Percentiles rank a stretch among this genome's conserved stretches.
phyloP scores from a whole-genome alignment of 1,284 basidiomycete genomes.

The Wallemia mellicola region DNA sequence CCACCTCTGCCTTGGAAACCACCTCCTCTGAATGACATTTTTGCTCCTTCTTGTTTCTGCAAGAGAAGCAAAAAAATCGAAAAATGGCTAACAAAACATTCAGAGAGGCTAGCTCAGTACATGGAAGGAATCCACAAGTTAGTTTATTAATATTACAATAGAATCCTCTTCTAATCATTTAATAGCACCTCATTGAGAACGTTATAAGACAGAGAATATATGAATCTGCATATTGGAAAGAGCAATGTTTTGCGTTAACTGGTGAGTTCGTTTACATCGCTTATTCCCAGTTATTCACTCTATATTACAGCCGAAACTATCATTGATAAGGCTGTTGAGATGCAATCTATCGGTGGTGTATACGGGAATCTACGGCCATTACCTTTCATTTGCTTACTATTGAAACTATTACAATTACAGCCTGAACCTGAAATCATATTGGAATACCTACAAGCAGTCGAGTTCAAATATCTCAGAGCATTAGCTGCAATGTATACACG shows the following conservation, averaged over 20 bases:
- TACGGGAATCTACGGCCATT: slow-evolving; percentile 77
- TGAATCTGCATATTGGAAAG: slow-evolving; percentile 87
- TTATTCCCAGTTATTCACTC: background rate
- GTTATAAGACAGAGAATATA: slow-evolving; percentile 88
- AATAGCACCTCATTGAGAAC: slow-evolving; percentile 76
- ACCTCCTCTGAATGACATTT: slow-evolving; percentile 4
- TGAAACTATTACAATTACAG: slow-evolving; percentile 87
- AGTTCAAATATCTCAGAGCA: slow-evolving; percentile 95
- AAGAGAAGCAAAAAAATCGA: background rate
- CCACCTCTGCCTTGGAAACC: slow-evolving; percentile 6
- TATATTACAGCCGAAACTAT: slow-evolving; percentile 40
- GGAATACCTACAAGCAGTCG: slow-evolving; percentile 77
- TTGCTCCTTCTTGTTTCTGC: background rate
- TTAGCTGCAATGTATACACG: slow-evolving; percentile 81
- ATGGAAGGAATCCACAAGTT: slow-evolving; percentile 81
- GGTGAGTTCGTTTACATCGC: slow-evolving; percentile 21
- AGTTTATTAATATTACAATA: slow-evolving; percentile 4
- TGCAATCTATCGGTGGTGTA: slow-evolving; percentile 65
- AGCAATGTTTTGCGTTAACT: slow-evolving; percentile 73
- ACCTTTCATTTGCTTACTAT: slow-evolving; percentile 60
- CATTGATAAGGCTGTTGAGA: slow-evolving; percentile 66
- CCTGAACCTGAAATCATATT: slow-evolving; percentile 85
- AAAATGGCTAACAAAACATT: slow-evolving; percentile 71
- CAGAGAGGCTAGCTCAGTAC: slow-evolving; percentile 47
- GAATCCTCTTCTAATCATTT: slow-evolving; percentile 3